A percentile compares a stretch with the other conserved stretches of the same genome.
phyloP scores from a whole-genome alignment of 1,284 basidiomycete species.

The Ustilago loliicola region DNA sequence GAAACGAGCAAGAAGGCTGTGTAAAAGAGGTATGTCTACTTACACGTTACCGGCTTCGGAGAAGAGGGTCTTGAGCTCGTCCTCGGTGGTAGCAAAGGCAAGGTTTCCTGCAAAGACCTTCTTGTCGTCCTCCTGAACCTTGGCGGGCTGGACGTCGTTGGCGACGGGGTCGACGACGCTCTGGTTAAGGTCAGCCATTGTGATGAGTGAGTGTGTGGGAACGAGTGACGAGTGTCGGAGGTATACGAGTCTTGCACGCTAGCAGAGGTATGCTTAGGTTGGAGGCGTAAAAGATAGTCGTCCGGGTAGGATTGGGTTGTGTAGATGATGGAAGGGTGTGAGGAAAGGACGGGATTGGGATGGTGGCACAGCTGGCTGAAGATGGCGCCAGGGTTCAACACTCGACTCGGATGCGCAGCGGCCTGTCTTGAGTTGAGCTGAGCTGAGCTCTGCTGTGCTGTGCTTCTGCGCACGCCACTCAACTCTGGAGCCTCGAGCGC shows the following conservation, averaged over 20 bases:
- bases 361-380: constrained; percentile 8
- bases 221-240: not conserved
- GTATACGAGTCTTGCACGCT: not conserved
- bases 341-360: constrained; percentile 3
- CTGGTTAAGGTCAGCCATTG: constrained; percentile 54
- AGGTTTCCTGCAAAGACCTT: constrained; percentile 63
- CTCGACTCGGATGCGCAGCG: constrained; percentile 9
- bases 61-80: constrained; percentile 62
- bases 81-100: constrained; percentile 65
- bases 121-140: constrained; percentile 38
- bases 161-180: constrained; percentile 49
- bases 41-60: constrained; percentile 63
- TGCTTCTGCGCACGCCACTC: constrained; percentile 7
- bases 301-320: not conserved
- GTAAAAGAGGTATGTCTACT: constrained; percentile 19
- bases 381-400: constrained; percentile 19
- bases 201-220: constrained; percentile 12
- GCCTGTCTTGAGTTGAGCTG: too few species aligned
- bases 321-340: not conserved
- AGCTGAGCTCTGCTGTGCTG: not conserved
- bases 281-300: not conserved
- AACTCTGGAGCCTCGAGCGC: constrained; percentile 9
- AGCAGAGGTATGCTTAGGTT: not conserved
- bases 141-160: constrained; percentile 43
- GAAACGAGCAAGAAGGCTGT: too few species aligned